These are phyloP conservation scores for Boletus bicolor DNA, from an alignment of 768 basidiomycete genomes.

Conservation along the genomic window DNA sequence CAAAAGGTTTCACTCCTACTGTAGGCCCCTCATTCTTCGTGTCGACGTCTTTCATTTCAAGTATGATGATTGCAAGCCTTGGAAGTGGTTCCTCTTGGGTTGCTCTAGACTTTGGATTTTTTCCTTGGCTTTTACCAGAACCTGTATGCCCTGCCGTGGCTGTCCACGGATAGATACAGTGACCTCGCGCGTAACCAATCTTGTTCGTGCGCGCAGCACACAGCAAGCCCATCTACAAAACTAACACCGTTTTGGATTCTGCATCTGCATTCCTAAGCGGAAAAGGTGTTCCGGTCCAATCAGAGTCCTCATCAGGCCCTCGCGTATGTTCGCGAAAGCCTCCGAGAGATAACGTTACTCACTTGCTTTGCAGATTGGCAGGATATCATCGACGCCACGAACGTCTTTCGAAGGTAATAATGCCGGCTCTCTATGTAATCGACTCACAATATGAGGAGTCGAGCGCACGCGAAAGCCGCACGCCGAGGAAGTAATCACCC, in stretches of 20 bases:
- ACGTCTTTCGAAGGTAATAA: constrained; percentile 7
- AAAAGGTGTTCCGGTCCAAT: no score
- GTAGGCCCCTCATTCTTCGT: neutral
- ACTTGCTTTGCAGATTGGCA: no score
- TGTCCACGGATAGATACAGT: constrained; percentile 10
- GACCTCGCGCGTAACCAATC: neutral
- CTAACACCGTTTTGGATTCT: no score
- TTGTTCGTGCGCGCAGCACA: neutral
- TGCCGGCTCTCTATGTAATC: neutral
- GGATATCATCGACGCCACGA: neutral
- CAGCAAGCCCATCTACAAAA: neutral
- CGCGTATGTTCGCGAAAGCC: no score
- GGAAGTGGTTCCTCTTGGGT: neutral
- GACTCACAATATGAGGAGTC: neutral
- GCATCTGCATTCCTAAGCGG: no score
- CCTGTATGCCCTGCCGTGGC: neutral
- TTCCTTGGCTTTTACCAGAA: constrained; percentile 11
- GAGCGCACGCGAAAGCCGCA: neutral
- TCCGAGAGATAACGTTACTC: no score
- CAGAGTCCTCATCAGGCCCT: no score
- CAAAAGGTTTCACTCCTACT: neutral
- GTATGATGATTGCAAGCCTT: constrained; percentile 3
- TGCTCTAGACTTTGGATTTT: constrained; percentile 2
- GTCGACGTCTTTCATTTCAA: neutral
- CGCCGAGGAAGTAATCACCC: neutral